Conservation (phyloP, 306 rosid species). For the Acacia crassicarpa region DNA sequence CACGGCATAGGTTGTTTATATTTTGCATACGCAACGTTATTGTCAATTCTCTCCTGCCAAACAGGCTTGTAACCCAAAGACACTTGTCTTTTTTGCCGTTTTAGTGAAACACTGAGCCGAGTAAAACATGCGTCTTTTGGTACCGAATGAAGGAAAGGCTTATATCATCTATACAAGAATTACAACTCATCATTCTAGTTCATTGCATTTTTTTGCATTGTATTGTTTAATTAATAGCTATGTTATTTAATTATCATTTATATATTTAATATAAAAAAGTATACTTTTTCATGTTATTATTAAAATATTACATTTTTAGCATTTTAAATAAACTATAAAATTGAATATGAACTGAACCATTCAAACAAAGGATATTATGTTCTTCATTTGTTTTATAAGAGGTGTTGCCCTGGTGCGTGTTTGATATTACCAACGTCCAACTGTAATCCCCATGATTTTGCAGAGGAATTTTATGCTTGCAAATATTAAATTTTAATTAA, state of each 20-base stretch:
- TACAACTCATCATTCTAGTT: background rate
- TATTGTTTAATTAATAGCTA: no score
- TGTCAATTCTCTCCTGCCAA: background rate
- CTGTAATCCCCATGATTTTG: no score
- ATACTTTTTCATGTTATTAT: no score
- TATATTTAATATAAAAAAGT: no score
- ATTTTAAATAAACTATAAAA: no score
- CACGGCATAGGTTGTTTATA: no score
- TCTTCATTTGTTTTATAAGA: no score
- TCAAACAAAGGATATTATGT: background rate
- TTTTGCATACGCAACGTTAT: no score
- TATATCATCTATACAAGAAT: background rate
- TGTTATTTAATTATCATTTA: background rate
- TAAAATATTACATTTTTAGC: background rate
- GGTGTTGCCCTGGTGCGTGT: no score
- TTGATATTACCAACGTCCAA: no score
- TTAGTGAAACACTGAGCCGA: background rate
- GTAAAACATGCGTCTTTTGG: background rate
- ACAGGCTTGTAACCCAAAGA: background rate
- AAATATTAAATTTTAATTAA: no score
- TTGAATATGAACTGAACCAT: background rate
- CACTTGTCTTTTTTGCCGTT: background rate
- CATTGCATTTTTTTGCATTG: background rate
- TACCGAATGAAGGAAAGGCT: background rate
- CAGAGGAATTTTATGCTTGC: no score